These are phyloP conservation scores for Fusarium sp. DNA, from an alignment of 2,329 filamentous ascomycete genomes.

Conservation along the genomic window DNA sequence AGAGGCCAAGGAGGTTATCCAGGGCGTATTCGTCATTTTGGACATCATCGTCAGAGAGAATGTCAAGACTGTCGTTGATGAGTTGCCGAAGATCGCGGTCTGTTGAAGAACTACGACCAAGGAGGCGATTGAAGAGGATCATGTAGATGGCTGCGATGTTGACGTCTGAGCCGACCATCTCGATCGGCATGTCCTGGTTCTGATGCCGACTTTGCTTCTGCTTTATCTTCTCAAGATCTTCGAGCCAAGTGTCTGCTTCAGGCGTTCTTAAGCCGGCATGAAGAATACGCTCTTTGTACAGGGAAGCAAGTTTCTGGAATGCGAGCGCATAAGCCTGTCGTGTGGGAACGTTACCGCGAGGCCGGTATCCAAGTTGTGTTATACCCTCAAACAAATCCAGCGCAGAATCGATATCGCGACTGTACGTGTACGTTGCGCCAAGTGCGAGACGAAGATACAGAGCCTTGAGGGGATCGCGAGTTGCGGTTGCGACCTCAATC, in stretches of 20 bases:
- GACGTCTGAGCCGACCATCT: slow-evolving; percentile 53
- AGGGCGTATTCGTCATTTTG: slow-evolving; percentile 54
- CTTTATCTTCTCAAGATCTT: slow-evolving; percentile 49
- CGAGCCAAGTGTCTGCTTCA: slow-evolving; percentile 46
- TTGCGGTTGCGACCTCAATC: slow-evolving; percentile 46
- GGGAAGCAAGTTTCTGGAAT: slow-evolving; percentile 50
- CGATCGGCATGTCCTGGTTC: slow-evolving; percentile 51
- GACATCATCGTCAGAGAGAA: slow-evolving; percentile 53
- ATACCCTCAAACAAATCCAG: slow-evolving; percentile 50
- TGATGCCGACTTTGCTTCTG: slow-evolving; percentile 50
- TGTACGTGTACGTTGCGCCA: slow-evolving; percentile 49
- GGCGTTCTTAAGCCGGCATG: slow-evolving; percentile 40
- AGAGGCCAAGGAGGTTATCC: slow-evolving; percentile 52
- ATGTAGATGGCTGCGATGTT: slow-evolving; percentile 54
- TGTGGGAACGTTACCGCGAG: slow-evolving; percentile 51
- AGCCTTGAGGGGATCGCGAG: slow-evolving; percentile 50
- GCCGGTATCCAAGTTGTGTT: slow-evolving; percentile 50
- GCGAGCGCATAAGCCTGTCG: slow-evolving; percentile 52
- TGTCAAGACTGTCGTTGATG: slow-evolving; percentile 50
- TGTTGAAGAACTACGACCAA: slow-evolving; percentile 42
- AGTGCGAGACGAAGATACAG: slow-evolving; percentile 51
- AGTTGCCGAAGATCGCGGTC: slow-evolving; percentile 45
- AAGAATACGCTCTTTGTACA: slow-evolving; percentile 50
- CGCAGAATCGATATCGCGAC: slow-evolving; percentile 47
- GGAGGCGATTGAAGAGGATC: slow-evolving; percentile 49